Evolutionary conservation across 176 grass and related monocot genomes (phyloP).

Genomic region (Carex scoparia): DNA sequence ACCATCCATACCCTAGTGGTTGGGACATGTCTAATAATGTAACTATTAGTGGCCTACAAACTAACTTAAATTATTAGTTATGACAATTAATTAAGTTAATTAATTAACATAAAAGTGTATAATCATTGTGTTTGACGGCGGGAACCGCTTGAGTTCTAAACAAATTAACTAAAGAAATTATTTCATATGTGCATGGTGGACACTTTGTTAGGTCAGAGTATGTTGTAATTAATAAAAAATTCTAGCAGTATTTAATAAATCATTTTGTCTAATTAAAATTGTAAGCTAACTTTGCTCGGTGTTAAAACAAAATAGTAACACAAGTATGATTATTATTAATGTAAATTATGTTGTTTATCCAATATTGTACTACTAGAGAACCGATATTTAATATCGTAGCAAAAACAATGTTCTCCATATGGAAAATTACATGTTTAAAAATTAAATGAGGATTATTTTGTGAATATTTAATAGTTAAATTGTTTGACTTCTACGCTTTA

Average conservation of each 20-base stretch:
- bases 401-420: too few relatives aligned
- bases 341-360: too few relatives aligned
- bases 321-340: too few relatives aligned
- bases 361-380: too few relatives aligned
- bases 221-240: not conserved
- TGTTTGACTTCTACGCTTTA: too few relatives aligned
- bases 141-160: not conserved
- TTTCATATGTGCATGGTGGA: not conserved
- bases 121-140: not conserved
- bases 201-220: constrained; percentile 9
- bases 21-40: not conserved
- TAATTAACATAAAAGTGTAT: not conserved
- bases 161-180: not conserved
- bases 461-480: too few relatives aligned
- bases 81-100: not conserved
- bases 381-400: too few relatives aligned
- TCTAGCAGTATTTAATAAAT: not conserved
- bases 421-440: too few relatives aligned
- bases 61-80: not conserved
- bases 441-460: too few relatives aligned
- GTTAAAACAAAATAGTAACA: not conserved
- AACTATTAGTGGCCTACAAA: not conserved
- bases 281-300: not conserved
- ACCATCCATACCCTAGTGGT: not conserved
- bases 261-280: not conserved